Evolutionary conservation across 2,329 filamentous ascomycete genomes (phyloP).

Genomic region (Dactylellina sp.): DNA sequence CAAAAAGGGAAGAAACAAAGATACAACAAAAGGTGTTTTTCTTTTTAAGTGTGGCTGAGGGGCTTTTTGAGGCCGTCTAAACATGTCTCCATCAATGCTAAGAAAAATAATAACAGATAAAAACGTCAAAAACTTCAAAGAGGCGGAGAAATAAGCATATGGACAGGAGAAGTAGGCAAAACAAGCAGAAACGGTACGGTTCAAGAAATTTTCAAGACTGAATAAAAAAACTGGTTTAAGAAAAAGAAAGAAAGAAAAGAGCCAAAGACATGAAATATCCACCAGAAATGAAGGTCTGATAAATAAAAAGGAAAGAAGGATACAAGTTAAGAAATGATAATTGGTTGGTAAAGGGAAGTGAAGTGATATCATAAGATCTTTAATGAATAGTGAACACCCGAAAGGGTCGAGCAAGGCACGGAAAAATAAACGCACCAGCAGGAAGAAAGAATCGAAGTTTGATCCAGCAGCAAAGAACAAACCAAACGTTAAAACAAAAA

Average conservation of each 20-base stretch:
- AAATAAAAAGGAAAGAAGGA: slow-evolving; percentile 59
- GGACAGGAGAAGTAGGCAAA: slow-evolving; percentile 58
- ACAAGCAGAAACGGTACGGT: background rate
- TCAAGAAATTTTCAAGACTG: slow-evolving; percentile 49
- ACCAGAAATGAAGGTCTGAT: slow-evolving; percentile 32
- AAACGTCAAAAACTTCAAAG: slow-evolving; percentile 59
- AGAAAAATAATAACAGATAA: slow-evolving; percentile 62
- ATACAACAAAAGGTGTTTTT: slow-evolving; percentile 23
- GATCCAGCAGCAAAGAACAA: slow-evolving; percentile 40
- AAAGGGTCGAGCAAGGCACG: slow-evolving; percentile 1
- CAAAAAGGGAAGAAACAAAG: slow-evolving; percentile 25
- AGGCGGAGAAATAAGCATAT: slow-evolving; percentile 61
- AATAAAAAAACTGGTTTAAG: slow-evolving; percentile 53
- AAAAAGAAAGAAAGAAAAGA: slow-evolving; percentile 46
- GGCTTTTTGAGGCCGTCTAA: slow-evolving; percentile 40
- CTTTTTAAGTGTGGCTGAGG: slow-evolving; percentile 3
- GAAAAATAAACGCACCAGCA: slow-evolving; percentile 19
- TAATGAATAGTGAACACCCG: background rate
- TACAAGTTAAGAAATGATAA: slow-evolving; percentile 57
- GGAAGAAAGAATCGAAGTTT: slow-evolving; percentile 12
- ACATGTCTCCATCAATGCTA: slow-evolving; percentile 60
- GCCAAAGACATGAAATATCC: slow-evolving; percentile 34
- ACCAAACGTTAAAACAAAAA: slow-evolving; percentile 9
- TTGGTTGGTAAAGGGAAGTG: slow-evolving; percentile 3
- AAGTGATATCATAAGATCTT: slow-evolving; percentile 16